Evolutionary conservation across 2,329 filamentous ascomycete genomes (phyloP).

Genomic region (Talaromyces sp.): DNA sequence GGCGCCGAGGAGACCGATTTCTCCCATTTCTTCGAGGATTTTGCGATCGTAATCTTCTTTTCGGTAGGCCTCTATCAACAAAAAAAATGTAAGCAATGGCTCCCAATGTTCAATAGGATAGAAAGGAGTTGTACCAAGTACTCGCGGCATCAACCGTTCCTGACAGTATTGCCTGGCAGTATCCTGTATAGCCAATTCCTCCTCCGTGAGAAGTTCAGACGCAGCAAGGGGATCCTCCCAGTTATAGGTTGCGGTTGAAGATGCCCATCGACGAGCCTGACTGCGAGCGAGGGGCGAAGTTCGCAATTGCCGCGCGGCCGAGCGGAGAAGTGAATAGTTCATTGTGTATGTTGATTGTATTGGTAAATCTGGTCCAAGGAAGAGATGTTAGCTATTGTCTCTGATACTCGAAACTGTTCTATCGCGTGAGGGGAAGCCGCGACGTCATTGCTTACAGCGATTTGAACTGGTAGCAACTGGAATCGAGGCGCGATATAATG

Average conservation of each 20-base stretch:
- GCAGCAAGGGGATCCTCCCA: conserved; percentile 86
- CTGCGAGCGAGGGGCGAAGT: conserved; percentile 18
- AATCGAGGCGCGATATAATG: no score
- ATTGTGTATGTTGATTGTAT: conserved; percentile 20
- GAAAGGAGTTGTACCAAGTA: conserved; percentile 61
- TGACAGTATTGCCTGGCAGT: conserved; percentile 94
- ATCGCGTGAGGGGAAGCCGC: background rate
- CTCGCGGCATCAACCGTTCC: conserved; percentile 77
- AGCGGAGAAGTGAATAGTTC: conserved; percentile 33
- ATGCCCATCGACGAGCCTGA: conserved; percentile 27
- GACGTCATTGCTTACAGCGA: background rate
- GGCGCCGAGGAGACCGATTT: conserved; percentile 80
- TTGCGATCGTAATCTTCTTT: conserved; percentile 81
- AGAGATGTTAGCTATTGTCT: background rate
- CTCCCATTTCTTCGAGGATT: conserved; percentile 88
- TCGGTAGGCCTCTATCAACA: conserved; percentile 70
- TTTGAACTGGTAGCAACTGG: background rate
- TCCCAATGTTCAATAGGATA: background rate
- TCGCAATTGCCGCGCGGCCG: conserved; percentile 28
- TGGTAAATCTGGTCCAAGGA: background rate
- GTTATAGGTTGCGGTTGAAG: conserved; percentile 60
- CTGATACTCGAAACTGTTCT: background rate
- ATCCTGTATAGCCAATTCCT: conserved; percentile 84
- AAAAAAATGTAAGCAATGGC: background rate
- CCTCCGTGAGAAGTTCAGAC: conserved; percentile 76